Evolutionary conservation across 1,284 basidiomycete species (phyloP).

Genomic region (Singerocomus rubriflavus): DNA sequence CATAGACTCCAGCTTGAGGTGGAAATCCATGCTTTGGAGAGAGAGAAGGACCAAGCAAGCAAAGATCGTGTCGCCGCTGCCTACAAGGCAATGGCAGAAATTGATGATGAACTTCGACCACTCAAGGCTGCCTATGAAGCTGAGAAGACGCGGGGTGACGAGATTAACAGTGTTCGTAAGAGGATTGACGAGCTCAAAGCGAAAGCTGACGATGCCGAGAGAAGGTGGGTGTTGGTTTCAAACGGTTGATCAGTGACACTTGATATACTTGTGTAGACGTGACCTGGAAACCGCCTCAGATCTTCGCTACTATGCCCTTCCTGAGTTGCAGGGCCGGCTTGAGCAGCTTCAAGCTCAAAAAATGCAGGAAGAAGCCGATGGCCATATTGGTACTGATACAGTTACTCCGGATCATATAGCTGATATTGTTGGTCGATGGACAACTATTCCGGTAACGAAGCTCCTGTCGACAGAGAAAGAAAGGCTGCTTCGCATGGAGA

Average conservation of each 20-base stretch:
- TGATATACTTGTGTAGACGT: slow-evolving; percentile 42
- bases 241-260: not conserved
- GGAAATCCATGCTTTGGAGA: slow-evolving; percentile 92
- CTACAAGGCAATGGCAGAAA: slow-evolving; percentile 78
- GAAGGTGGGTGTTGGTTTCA: slow-evolving; percentile 50
- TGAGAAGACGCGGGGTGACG: slow-evolving; percentile 84
- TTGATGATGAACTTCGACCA: slow-evolving; percentile 90
- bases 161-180: slow-evolving; percentile 77
- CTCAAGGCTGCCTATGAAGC: slow-evolving; percentile 88
- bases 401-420: slow-evolving; percentile 92
- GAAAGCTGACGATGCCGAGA: slow-evolving; percentile 93
- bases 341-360: slow-evolving; percentile 70
- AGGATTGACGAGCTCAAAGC: slow-evolving; percentile 91
- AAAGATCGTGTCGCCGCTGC: slow-evolving; percentile 83
- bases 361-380: slow-evolving; percentile 63
- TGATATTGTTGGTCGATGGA: slow-evolving; percentile 86
- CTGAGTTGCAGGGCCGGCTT: slow-evolving; percentile 82
- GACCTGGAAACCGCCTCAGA: slow-evolving; percentile 89
- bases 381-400: slow-evolving; percentile 60
- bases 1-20: slow-evolving; percentile 92
- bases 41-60: slow-evolving; percentile 89
- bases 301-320: slow-evolving; percentile 89
- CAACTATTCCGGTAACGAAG: slow-evolving; percentile 86
- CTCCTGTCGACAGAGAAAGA: slow-evolving; percentile 91
- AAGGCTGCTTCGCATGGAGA: slow-evolving; percentile 81